Evolutionary conservation across 2,329 filamentous ascomycete species (phyloP).

Genomic region (Dryadomyces quercivorus): DNA sequence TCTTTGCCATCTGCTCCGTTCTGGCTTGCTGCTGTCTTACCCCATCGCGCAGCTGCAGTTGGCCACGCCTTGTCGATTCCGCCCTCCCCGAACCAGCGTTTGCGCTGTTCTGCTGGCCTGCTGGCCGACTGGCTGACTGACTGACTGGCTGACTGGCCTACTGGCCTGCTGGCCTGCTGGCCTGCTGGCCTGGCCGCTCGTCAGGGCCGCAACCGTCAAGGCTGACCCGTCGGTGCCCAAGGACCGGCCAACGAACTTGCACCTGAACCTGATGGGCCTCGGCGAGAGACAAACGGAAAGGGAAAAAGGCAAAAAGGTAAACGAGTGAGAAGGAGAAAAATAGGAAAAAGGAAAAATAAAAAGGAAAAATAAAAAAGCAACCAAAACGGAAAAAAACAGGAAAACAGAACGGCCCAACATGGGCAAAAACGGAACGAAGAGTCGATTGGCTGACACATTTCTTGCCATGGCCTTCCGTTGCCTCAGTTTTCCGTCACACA

Average conservation of each 20-base stretch:
- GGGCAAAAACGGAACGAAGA: neutral
- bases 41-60: neutral
- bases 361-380: neutral
- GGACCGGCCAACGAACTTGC: neutral
- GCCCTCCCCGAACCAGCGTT: neutral
- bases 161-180: neutral
- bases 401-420: neutral
- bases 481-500: no score
- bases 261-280: neutral
- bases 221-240: neutral
- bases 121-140: no score
- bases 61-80: neutral
- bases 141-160: no score
- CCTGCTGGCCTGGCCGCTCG: neutral
- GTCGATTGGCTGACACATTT: no score
- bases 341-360: neutral
- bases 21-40: neutral
- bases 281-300: neutral
- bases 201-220: neutral
- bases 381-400: neutral
- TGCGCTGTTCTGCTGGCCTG: neutral
- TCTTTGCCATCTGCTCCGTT: neutral
- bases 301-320: neutral
- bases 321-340: neutral
- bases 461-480: no score